Evolutionary conservation across 148 eudicot genomes (phyloP).

Genomic region (Mesembryanthemum crystallinum): DNA sequence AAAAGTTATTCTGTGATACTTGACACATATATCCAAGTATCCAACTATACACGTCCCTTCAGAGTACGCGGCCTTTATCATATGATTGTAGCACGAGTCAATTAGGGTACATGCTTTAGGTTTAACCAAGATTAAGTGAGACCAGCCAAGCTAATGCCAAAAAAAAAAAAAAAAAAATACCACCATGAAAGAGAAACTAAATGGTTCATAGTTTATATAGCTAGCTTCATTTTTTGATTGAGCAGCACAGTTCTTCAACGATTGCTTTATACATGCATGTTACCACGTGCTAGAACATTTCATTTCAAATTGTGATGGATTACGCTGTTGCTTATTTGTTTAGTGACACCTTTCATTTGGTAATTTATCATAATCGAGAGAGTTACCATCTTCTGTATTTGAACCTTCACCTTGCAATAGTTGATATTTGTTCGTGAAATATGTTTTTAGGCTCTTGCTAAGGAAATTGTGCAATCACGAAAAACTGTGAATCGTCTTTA

Average conservation of each 20-base stretch:
- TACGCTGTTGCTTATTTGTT: background rate
- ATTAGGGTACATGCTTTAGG: too few relatives aligned
- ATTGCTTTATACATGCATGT: background rate
- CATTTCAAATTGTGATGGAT: background rate
- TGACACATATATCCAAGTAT: too few relatives aligned
- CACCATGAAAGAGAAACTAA: too few relatives aligned
- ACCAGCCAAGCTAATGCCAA: too few relatives aligned
- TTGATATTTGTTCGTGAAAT: constrained; percentile 6
- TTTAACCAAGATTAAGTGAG: too few relatives aligned
- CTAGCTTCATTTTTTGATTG: background rate
- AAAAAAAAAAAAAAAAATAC: too few relatives aligned
- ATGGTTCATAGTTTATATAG: background rate
- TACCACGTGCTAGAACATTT: constrained; percentile 9
- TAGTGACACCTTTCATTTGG: background rate
- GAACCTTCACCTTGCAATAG: background rate
- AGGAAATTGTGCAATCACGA: constrained; percentile 82
- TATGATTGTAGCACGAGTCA: too few relatives aligned
- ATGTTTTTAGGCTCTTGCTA: constrained; percentile 79
- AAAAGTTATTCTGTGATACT: too few relatives aligned
- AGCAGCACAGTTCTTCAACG: background rate
- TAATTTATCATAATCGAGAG: background rate
- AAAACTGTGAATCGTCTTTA: constrained; percentile 89
- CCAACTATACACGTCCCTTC: too few relatives aligned
- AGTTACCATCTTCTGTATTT: constrained; percentile 12
- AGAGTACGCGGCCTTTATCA: too few relatives aligned